A percentile compares a stretch with the other conserved stretches of the same genome.
phyloP scores from a whole-genome alignment of 495 filamentous ascomycete genomes.

The Amniculicola lignicola region DNA sequence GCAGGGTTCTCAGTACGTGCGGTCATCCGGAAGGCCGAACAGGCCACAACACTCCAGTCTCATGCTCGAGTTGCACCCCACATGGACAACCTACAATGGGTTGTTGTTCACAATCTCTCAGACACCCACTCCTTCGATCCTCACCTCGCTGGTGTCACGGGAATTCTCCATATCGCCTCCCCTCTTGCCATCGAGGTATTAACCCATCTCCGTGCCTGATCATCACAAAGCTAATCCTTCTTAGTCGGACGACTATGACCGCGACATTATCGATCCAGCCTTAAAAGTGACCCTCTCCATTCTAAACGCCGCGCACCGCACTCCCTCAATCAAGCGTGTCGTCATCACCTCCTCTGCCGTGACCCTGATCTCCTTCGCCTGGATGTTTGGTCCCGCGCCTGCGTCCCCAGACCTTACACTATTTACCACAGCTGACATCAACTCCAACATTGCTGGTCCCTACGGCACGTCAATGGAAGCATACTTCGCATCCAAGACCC shows the following conservation, averaged over 20 bases:
- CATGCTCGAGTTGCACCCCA: no score
- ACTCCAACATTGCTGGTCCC: not conserved
- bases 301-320: constrained; percentile 12
- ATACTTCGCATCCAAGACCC: constrained; percentile 18
- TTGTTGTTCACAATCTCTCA: no score
- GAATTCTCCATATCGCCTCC: constrained; percentile 19
- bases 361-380: constrained; percentile 28
- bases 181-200: constrained; percentile 14
- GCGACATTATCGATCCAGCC: constrained; percentile 17
- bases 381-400: constrained; percentile 34
- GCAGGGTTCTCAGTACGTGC: no score
- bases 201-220: constrained; percentile 8
- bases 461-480: constrained; percentile 12
- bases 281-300: constrained; percentile 11
- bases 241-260: constrained; percentile 20
- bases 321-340: constrained; percentile 21
- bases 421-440: constrained; percentile 15
- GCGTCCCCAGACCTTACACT: constrained; percentile 11
- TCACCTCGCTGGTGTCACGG: constrained; percentile 19
- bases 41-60: no score
- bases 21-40: no score
- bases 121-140: constrained; percentile 22
- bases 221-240: constrained; percentile 18
- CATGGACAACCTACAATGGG: no score
- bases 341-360: constrained; percentile 21